These are phyloP conservation scores for Fusarium acutatum DNA, from an alignment of 2,329 filamentous ascomycete species.

Conservation along the genomic window DNA sequence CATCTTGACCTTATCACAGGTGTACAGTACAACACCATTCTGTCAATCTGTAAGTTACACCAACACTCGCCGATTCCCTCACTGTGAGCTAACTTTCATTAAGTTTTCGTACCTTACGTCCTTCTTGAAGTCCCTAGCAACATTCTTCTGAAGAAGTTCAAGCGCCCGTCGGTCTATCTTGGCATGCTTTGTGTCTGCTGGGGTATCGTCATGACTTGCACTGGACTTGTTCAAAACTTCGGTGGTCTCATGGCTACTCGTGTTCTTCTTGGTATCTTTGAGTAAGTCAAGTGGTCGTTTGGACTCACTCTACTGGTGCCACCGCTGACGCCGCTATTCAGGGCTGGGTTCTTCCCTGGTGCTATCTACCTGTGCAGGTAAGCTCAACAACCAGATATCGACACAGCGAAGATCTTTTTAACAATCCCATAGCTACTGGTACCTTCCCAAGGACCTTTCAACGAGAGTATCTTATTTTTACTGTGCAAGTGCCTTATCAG, in stretches of 20 bases:
- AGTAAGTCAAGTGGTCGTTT: constrained; percentile 47
- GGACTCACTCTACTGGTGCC: background rate
- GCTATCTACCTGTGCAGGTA: constrained; percentile 74
- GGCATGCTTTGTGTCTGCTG: constrained; percentile 52
- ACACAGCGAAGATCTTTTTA: background rate
- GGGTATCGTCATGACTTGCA: constrained; percentile 72
- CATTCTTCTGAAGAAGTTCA: constrained; percentile 38
- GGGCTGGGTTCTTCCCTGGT: constrained; percentile 73
- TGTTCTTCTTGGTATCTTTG: constrained; percentile 73
- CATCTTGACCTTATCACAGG: constrained; percentile 43
- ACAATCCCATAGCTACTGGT: constrained; percentile 67
- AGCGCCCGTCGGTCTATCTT: constrained; percentile 38
- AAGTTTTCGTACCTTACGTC: constrained; percentile 38
- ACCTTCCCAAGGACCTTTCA: constrained; percentile 68
- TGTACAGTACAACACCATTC: constrained; percentile 65
- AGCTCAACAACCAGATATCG: background rate
- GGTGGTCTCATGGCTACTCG: constrained; percentile 67
- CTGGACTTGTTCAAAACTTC: constrained; percentile 68
- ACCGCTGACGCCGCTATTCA: background rate
- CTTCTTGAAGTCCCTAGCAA: constrained; percentile 40
- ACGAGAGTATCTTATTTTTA: constrained; percentile 77
- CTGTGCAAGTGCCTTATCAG: constrained; percentile 77
- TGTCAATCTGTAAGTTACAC: constrained; percentile 69
- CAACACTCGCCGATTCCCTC: constrained; percentile 36
- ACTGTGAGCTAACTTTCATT: background rate